Evolutionary conservation across 176 grass and related monocot species (phyloP).

Genomic region (Urochloa ruziziensis): DNA sequence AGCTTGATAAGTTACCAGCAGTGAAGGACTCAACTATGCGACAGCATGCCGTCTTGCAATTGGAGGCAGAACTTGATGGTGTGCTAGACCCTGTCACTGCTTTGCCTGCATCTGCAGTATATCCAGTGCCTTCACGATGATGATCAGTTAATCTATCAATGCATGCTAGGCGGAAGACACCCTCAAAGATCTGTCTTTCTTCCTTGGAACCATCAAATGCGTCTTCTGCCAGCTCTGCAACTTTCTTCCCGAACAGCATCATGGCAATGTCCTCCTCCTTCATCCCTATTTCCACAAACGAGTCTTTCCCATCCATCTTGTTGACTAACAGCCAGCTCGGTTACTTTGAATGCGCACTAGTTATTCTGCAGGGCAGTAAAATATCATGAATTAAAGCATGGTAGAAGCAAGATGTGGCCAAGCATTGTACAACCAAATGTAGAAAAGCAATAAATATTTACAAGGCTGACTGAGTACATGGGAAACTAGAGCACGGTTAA

Average conservation of each 20-base stretch:
- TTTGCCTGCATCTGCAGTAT: slow-evolving; percentile 4
- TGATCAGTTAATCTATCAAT: not conserved
- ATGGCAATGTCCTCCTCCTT: slow-evolving; percentile 64
- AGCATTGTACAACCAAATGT: not conserved
- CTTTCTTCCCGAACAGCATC: slow-evolving; percentile 64
- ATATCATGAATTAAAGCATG: not conserved
- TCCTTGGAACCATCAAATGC: slow-evolving; percentile 48
- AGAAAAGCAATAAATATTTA: not conserved
- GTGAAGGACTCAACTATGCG: slow-evolving; percentile 68
- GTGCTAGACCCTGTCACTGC: not conserved
- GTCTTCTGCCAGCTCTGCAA: slow-evolving; percentile 36
- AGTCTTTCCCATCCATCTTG: slow-evolving; percentile 51
- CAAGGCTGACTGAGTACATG: not conserved
- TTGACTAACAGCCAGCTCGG: not conserved
- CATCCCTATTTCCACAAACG: slow-evolving; percentile 47
- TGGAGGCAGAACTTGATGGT: slow-evolving; percentile 12
- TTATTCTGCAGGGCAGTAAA: not conserved
- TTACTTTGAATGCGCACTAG: not conserved
- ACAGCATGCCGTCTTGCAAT: not conserved
- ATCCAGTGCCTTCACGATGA: not conserved
- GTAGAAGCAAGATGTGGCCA: not conserved
- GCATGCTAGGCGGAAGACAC: slow-evolving; percentile 32
- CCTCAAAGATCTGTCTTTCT: slow-evolving; percentile 52
- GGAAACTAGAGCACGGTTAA: not conserved
- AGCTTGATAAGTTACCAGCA: slow-evolving; percentile 63